A percentile compares a stretch with the other conserved stretches of the same genome.
Evolutionary conservation across 495 filamentous ascomycete genomes (phyloP).

Genomic region (Lasiosphaeria miniovina): DNA sequence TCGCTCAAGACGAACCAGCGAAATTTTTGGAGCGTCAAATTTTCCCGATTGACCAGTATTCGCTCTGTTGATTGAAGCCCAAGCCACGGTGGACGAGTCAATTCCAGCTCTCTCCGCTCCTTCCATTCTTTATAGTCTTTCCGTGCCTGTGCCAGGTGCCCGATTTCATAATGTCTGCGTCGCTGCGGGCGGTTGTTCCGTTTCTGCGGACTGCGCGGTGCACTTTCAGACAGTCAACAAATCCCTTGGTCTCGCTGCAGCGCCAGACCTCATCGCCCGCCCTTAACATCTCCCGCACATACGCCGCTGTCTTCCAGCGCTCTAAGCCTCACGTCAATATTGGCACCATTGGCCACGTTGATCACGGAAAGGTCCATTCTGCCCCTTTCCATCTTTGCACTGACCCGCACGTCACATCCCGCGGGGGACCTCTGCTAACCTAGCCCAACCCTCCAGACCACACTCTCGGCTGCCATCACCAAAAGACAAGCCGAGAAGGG

Average conservation of each 20-base stretch:
- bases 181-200: conserved; percentile 63
- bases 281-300: conserved; percentile 64
- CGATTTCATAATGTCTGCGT: conserved; percentile 58
- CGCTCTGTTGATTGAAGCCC: not conserved
- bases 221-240: conserved; percentile 60
- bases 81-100: conserved; percentile 4
- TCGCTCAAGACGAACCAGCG: not conserved
- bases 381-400: conserved; percentile 18
- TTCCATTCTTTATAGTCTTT: conserved; percentile 26
- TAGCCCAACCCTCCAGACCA: conserved; percentile 60
- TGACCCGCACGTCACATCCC: conserved; percentile 18
- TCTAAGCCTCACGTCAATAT: conserved; percentile 98
- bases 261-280: conserved; percentile 64
- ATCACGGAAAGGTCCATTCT: conserved; percentile 87
- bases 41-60: not conserved
- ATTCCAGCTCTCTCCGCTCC: conserved; percentile 24
- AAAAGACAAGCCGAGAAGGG: conserved; percentile 95
- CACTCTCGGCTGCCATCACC: conserved; percentile 95
- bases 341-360: conserved; percentile 98
- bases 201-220: conserved; percentile 66
- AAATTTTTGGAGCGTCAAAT: conserved; percentile 13
- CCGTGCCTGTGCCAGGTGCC: not conserved
- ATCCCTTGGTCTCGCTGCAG: conserved; percentile 59
- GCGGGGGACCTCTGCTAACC: not conserved
- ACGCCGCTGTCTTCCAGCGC: conserved; percentile 76